phyloP scores from a whole-genome alignment of 495 filamentous ascomycete genomes.

The Daldinia grandis region DNA sequence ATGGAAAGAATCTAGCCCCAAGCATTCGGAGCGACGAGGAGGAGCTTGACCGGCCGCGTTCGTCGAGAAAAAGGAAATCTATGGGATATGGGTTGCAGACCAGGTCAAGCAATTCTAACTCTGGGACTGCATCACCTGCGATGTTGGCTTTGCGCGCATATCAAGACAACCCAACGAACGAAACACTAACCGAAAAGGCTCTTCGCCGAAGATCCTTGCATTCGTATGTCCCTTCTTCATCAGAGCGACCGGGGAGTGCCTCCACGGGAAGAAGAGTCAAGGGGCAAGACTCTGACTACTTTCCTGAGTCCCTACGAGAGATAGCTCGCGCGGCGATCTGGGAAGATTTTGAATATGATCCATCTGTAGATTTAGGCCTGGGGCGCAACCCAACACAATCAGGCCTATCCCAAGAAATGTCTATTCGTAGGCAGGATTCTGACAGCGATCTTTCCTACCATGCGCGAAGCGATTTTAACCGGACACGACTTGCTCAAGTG shows the following conservation, averaged over 20 bases:
- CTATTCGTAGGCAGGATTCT: conserved; percentile 1
- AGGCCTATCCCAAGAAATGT: neutral
- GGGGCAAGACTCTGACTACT: conserved; percentile 5
- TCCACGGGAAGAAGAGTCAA: conserved; percentile 10
- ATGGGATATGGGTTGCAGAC: conserved; percentile 37
- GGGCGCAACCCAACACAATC: conserved; percentile 1
- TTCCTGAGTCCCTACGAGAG: conserved; percentile 38
- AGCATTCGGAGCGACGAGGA: conserved; percentile 6
- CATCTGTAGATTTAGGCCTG: neutral
- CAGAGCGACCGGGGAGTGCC: conserved; percentile 17
- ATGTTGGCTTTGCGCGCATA: conserved; percentile 17
- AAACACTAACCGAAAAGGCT: conserved; percentile 13
- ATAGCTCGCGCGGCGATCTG: conserved; percentile 19
- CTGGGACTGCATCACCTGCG: conserved; percentile 29
- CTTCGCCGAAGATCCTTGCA: conserved; percentile 38
- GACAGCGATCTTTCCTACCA: conserved; percentile 19
- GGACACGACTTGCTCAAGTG: conserved; percentile 5
- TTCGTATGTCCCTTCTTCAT: conserved; percentile 29
- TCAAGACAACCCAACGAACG: conserved; percentile 9
- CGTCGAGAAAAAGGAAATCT: conserved; percentile 37
- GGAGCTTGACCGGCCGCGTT: conserved; percentile 17
- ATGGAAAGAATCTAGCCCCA: conserved; percentile 27
- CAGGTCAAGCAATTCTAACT: conserved; percentile 29
- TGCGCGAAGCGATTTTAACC: conserved; percentile 15
- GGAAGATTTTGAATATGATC: conserved; percentile 4